Base-by-base conservation (phyloP, 306 rosid genomes). In the Ormosia semicastrata region DNA sequence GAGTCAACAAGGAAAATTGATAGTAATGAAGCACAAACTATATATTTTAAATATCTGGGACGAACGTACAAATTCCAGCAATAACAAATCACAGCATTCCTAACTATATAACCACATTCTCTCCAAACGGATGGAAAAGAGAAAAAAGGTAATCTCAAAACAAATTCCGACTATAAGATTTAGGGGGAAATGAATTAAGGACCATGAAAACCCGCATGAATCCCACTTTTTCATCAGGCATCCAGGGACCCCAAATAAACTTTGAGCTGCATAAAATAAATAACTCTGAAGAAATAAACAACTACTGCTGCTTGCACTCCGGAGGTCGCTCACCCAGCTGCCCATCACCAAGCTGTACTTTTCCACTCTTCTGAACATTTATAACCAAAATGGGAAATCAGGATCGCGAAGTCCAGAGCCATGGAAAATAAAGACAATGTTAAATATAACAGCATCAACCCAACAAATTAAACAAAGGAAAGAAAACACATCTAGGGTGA, bases 241-340 rank as follows among this genome's bases (percentile, higher is more conserved):
- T 43, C 36, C 71, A 60, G 32, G 60, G 34, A 59, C 62, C 73
- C 86, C 79, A 68, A 50, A 43, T n/a, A 64, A 75, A 66, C 71
- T 63, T 58, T 30, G 80, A 46, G 44, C 81, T 67, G 60, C 79
- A 74, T 41, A 36, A 34, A 3, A 12, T 43, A 34, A 53, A 7
- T 30, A 24, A 24, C 24, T 9, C 49, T 6, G 74, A 66, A 84
- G 11, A 56, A 64, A 77, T 52, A 58, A 66, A 68, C 80, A 40
- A 24, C 78, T 94, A 94, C 91, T 92, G 98, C 85, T 90, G 97
- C 89, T 90, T 92, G 97, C 98, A 94, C 71, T 92, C 97, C 2
- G 95, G 91, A 63, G 98, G 97, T 34, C 90, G 83, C 89, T 94
- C 97, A 2, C 92, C 97, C 37, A 76, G 86, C 86, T 79, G 92